Evolutionary conservation across 2,329 filamentous ascomycete species (phyloP), one percentile per base, ranked within the genome.

Genomic region (Acrodontium crateriforme): DNA sequence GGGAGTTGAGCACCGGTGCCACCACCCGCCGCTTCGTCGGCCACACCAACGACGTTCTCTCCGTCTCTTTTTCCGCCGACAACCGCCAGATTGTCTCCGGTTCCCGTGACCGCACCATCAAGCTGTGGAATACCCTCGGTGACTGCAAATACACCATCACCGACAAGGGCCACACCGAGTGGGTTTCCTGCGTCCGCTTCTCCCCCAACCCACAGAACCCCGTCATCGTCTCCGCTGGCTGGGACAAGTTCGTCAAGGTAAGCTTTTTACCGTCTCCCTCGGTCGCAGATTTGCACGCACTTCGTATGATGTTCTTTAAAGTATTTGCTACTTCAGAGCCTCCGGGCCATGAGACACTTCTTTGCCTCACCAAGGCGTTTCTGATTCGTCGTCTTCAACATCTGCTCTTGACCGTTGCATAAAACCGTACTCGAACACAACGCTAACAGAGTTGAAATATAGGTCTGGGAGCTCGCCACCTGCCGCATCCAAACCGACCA

Each of bases 311-410:
- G 87, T 71, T 78, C 74, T 63, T 61, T 33, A 39, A 84, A 83
- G 85, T 95, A 95, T 95, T 95, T 95, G 89, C 89, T 95, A 95
- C 89, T 98, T 95, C 87, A 94, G 89, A 98, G 84, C 83, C 74
- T 66, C 62, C 61, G 60, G 73, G 85, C 83, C 63, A 93, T 95
- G 89, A 98, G 87, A 98, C 82, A 75, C 91, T 69, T 39, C 34
- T 41, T 45, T 44, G 47, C 66, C 71, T 79, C 79, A 87, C 84
- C 80, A 22, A 22, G 67, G 71, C 71, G 73, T 71, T n/a, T 69
- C 83, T 91, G 82, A 91, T 74, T 57, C 30, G 27, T 29, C 27
- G 41, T 22, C 15, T 6, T 28, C 18, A 12, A 9, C 30, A 25
- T 25, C 13, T n/a, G n/a, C 12, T 24, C 7, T 13, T 24, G 22